phyloP scores from a whole-genome alignment of 371 early-diverging fungal genomes.

The Mucor racemosus region DNA sequence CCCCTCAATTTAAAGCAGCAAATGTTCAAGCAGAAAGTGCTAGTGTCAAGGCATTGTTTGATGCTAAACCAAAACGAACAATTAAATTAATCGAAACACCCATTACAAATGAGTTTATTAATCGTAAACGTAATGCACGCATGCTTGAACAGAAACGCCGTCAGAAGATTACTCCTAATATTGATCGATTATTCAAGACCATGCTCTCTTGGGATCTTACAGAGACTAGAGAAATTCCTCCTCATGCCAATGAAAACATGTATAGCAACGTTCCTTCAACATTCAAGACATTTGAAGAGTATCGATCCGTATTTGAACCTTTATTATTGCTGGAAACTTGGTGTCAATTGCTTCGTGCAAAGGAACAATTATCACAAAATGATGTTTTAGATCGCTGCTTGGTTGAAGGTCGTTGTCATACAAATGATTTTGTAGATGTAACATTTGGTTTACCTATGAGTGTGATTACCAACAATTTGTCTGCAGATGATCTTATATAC shows the following conservation, averaged over 20 bases:
- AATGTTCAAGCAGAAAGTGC: slow-evolving; percentile 37
- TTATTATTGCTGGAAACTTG: slow-evolving; percentile 85
- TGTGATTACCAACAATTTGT: slow-evolving; percentile 24
- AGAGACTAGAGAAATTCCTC: slow-evolving; percentile 50
- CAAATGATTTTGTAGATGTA: slow-evolving; percentile 80
- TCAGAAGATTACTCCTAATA: slow-evolving; percentile 54
- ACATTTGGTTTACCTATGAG: slow-evolving; percentile 53
- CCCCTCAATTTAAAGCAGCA: slow-evolving; percentile 3
- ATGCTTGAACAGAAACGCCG: slow-evolving; percentile 36
- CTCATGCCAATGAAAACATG: slow-evolving; percentile 24
- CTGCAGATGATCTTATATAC: slow-evolving; percentile 53
- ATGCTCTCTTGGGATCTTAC: slow-evolving; percentile 63
- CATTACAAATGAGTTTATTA: slow-evolving; percentile 13
- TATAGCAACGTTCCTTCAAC: slow-evolving; percentile 57
- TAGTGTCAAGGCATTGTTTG: slow-evolving; percentile 44
- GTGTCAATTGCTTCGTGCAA: slow-evolving; percentile 77
- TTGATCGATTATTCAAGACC: slow-evolving; percentile 52
- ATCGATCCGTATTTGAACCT: slow-evolving; percentile 78
- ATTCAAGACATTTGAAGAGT: slow-evolving; percentile 67
- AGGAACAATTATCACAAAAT: slow-evolving; percentile 64
- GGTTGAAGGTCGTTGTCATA: slow-evolving; percentile 60
- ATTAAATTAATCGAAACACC: slow-evolving; percentile 44
- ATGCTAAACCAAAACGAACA: slow-evolving; percentile 34
- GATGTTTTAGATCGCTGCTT: slow-evolving; percentile 52
- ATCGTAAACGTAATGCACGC: slow-evolving; percentile 26